Conservation (phyloP, 1,139 yeast genomes). For the Hyphopichia khmerensis region DNA sequence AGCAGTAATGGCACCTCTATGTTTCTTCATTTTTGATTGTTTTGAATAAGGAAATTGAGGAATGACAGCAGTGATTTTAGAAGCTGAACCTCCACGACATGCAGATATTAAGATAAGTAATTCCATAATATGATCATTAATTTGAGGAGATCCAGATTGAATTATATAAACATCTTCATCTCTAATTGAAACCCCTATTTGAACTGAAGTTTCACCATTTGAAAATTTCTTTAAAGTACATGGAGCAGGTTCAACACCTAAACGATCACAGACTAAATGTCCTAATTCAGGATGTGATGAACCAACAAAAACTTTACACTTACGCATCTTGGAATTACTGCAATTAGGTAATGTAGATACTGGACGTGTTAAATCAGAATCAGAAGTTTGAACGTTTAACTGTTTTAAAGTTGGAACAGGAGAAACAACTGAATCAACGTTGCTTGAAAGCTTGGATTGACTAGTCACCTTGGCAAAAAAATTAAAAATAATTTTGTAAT, state of each 20-base stretch:
- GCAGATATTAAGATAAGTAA: slow-evolving; percentile 88
- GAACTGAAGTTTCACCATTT: slow-evolving; percentile 96
- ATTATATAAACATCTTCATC: slow-evolving; percentile 96
- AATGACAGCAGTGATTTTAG: slow-evolving; percentile 93
- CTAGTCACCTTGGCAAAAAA: not conserved
- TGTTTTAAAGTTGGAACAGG: not conserved
- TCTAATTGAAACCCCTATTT: slow-evolving; percentile 90
- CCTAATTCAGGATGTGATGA: slow-evolving; percentile 96
- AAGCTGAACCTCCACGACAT: slow-evolving; percentile 96
- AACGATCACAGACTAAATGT: slow-evolving; percentile 78
- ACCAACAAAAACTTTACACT: slow-evolving; percentile 95
- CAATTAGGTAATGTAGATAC: not conserved
- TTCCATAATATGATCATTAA: slow-evolving; percentile 97
- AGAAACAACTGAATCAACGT: not conserved
- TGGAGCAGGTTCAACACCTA: slow-evolving; percentile 96
- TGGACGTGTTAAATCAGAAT: not conserved
- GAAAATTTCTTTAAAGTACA: slow-evolving; percentile 88
- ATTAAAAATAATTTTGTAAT: not conserved
- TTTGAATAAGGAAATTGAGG: slow-evolving; percentile 98
- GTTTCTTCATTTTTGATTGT: slow-evolving; percentile 97
- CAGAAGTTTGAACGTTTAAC: not conserved
- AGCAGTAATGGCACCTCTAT: slow-evolving; percentile 98
- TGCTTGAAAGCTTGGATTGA: not conserved
- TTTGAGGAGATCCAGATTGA: slow-evolving; percentile 85
- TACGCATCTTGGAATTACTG: slow-evolving; percentile 60